Conservation (phyloP, 2,329 filamentous ascomycete species). For the Alternaria tenuissima region DNA sequence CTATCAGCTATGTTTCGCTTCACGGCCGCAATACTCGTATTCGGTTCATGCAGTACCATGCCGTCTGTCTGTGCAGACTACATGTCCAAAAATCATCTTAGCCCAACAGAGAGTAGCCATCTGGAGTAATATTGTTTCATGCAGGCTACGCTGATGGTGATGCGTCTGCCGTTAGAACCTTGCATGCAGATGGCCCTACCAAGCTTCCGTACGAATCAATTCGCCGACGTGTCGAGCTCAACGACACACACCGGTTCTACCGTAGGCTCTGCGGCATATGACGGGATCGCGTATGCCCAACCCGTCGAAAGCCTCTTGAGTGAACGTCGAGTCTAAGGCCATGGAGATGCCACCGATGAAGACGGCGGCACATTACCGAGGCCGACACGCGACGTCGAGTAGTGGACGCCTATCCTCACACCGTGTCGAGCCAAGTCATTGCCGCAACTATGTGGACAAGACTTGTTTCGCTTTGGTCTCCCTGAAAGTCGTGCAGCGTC, state of each 20-base stretch:
- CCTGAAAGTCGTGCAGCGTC: constrained; percentile 21
- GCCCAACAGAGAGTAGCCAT: constrained; percentile 24
- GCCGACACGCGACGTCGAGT: constrained; percentile 9
- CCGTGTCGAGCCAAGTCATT: constrained; percentile 23
- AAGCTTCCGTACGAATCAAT: constrained; percentile 28
- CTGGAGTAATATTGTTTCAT: constrained; percentile 37
- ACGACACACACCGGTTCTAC: constrained; percentile 30
- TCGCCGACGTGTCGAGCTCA: constrained; percentile 40
- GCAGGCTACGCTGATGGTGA: constrained; percentile 37
- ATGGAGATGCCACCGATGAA: constrained; percentile 31
- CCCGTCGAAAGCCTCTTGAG: constrained; percentile 26
- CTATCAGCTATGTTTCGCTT: constrained; percentile 11
- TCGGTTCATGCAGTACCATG: constrained; percentile 29
- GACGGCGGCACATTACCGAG: constrained; percentile 7
- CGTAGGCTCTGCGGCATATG: constrained; percentile 27
- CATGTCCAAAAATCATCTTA: constrained; percentile 14
- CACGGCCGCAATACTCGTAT: constrained; percentile 24
- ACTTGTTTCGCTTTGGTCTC: constrained; percentile 22
- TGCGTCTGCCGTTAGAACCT: constrained; percentile 41
- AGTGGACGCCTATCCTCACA: constrained; percentile 15
- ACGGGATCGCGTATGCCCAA: constrained; percentile 34
- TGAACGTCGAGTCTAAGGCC: constrained; percentile 34
- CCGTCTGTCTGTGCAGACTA: constrained; percentile 25
- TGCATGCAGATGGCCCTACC: constrained; percentile 32
- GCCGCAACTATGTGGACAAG: constrained; percentile 12